Evolutionary conservation across 2,329 filamentous ascomycete species (phyloP).

Genomic region (Blumeriella jaapii): DNA sequence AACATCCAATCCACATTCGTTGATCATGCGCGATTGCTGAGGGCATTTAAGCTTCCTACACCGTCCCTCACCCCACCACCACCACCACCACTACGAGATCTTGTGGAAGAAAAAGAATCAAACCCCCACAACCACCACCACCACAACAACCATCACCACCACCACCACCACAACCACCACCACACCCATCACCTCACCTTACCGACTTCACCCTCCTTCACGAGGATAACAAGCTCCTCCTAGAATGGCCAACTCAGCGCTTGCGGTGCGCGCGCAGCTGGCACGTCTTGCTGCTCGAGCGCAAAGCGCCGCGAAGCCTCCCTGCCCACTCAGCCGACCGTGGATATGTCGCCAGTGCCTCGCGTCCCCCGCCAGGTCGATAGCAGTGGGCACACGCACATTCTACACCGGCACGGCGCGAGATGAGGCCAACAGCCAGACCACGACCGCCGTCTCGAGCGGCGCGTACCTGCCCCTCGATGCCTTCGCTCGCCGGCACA

Average conservation of each 20-base stretch:
- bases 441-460: constrained; percentile 14
- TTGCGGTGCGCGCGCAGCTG: constrained; percentile 19
- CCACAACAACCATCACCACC: too few relatives aligned
- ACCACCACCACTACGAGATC: constrained; percentile 16
- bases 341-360: constrained; percentile 17
- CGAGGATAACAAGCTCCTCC: constrained; percentile 2
- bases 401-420: constrained; percentile 26
- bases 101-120: neutral
- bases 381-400: constrained; percentile 18
- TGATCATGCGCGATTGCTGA: constrained; percentile 10
- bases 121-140: constrained; percentile 1
- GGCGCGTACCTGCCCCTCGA: constrained; percentile 36
- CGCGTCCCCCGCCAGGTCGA: constrained; percentile 5
- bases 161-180: too few relatives aligned
- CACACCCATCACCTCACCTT: too few relatives aligned
- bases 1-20: neutral
- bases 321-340: constrained; percentile 15
- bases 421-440: constrained; percentile 19
- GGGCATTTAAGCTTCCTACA: constrained; percentile 7
- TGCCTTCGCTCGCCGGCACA: constrained; percentile 69
- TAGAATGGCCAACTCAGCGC: constrained; percentile 20
- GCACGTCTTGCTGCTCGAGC: constrained; percentile 14
- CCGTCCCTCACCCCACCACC: too few relatives aligned
- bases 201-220: constrained; percentile 11
- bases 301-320: constrained; percentile 9